These are phyloP conservation scores for Cylindrotheca fusiformis DNA, from an alignment of 108 stramenopile species.

Conservation along the genomic window DNA sequence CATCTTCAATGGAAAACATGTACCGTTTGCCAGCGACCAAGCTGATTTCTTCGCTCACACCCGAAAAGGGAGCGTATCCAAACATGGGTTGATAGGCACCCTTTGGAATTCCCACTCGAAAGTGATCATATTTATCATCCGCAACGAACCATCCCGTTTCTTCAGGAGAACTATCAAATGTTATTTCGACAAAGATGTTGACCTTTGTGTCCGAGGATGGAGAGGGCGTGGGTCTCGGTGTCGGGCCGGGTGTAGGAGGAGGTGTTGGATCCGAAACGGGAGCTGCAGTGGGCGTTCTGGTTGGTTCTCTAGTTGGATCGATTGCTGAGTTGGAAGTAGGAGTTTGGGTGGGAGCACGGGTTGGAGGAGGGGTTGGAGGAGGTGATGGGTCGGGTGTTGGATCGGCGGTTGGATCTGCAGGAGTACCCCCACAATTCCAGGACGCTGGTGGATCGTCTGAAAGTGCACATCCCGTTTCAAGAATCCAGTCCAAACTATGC, in stretches of 20 bases:
- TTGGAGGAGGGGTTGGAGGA: no score
- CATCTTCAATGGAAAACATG: no score
- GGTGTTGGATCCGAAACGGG: constrained; percentile 4
- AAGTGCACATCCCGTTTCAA: constrained; percentile 10
- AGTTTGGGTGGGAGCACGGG: neutral
- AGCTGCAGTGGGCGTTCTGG: neutral
- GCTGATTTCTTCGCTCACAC: no score
- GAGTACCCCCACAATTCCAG: constrained; percentile 12
- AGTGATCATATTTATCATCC: constrained; percentile 12
- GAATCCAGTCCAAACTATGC: constrained; percentile 20
- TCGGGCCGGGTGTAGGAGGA: constrained; percentile 1
- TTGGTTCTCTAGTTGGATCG: neutral
- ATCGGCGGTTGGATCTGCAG: neutral
- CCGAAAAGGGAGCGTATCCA: no score
- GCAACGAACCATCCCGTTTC: constrained; percentile 23
- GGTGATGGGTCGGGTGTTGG: no score
- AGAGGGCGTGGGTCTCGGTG: neutral
- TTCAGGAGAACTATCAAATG: constrained; percentile 12
- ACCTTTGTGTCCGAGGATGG: constrained; percentile 5
- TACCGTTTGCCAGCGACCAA: no score
- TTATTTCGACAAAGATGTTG: constrained; percentile 8
- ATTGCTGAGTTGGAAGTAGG: neutral
- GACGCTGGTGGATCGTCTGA: constrained; percentile 11
- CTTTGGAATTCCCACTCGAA: constrained; percentile 7
- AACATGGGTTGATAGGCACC: constrained; percentile 8